phyloP scores from a whole-genome alignment of 371 early-diverging fungal genomes.

The Mortierella sp. region DNA sequence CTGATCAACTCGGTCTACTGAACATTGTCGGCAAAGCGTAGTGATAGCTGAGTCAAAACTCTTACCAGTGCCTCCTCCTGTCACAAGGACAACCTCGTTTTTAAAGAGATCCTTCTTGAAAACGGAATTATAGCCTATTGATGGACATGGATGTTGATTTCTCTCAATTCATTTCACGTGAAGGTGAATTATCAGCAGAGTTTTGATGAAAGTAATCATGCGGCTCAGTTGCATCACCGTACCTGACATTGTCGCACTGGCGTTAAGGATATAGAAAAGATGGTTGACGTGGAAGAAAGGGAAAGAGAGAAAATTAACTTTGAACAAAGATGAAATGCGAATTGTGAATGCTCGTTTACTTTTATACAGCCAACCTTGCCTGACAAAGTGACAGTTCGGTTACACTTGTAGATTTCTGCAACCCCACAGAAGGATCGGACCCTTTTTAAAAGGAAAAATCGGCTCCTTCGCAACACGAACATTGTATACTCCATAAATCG shows the following conservation, averaged over 20 bases:
- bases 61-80: conserved; percentile 60
- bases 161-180: no score
- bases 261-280: no score
- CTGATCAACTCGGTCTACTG: no score
- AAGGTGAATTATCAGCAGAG: neutral
- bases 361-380: neutral
- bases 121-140: conserved; percentile 49
- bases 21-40: no score
- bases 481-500: neutral
- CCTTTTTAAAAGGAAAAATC: neutral
- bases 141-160: neutral
- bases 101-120: conserved; percentile 58
- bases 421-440: neutral
- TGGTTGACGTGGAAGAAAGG: no score
- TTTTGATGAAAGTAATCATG: neutral
- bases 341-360: neutral
- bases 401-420: no score
- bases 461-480: no score
- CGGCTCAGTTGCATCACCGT: neutral
- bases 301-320: neutral
- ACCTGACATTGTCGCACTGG: neutral
- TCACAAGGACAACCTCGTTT: conserved; percentile 56
- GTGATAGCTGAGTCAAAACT: neutral
- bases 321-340: no score
- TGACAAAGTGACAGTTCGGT: neutral